A percentile compares a stretch with the other conserved stretches of the same genome.
phyloP scores from a whole-genome alignment of 345 rosid species.

The Linum tenue region DNA sequence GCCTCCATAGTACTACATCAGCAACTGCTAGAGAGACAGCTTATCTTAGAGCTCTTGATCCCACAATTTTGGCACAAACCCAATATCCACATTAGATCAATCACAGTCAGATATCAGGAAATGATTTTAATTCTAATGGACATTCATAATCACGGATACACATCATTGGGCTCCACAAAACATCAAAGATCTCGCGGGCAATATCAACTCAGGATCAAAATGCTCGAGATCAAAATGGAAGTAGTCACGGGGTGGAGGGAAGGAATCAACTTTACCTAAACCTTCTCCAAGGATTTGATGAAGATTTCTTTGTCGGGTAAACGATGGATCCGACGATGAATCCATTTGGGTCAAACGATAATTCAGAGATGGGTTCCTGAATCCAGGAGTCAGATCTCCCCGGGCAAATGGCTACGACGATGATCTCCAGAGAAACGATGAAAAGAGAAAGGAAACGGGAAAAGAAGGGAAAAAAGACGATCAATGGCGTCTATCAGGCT shows the following conservation, averaged over 20 bases:
- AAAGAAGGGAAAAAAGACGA: constrained; percentile 2
- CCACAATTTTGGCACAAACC: neutral
- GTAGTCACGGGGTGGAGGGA: too few species aligned
- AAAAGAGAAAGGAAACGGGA: too few species aligned
- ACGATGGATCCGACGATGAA: constrained; percentile 43
- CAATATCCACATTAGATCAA: neutral
- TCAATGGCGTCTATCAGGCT: constrained; percentile 6
- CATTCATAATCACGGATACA: neutral
- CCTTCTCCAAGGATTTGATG: constrained; percentile 86
- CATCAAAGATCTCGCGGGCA: too few species aligned
- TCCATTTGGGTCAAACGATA: constrained; percentile 34
- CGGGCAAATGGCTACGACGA: too few species aligned
- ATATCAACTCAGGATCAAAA: too few species aligned
- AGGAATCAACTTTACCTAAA: constrained; percentile 30
- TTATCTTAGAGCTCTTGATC: neutral
- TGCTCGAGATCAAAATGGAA: neutral
- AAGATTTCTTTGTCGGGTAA: constrained; percentile 52
- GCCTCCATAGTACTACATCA: constrained; percentile 87
- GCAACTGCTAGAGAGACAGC: constrained; percentile 50
- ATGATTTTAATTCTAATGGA: neutral
- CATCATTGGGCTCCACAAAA: neutral
- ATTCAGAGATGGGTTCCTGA: too few species aligned
- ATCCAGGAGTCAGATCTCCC: too few species aligned
- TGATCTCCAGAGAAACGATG: too few species aligned
- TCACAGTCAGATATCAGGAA: neutral